Evolutionary conservation across 2,329 filamentous ascomycete species (phyloP).

Genomic region (Aspergillus terreus): DNA sequence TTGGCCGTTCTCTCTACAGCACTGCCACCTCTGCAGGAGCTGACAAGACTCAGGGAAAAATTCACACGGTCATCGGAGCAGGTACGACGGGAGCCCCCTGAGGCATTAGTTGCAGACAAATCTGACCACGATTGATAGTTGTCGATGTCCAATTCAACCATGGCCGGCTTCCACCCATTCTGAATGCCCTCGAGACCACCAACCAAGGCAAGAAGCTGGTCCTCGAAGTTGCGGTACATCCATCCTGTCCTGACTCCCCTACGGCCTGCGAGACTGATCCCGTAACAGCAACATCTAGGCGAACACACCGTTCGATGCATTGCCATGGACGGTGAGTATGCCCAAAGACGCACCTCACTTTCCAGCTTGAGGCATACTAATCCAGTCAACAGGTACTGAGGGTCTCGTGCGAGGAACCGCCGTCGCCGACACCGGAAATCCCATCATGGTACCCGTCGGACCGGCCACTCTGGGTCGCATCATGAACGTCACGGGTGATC

Average conservation of each 20-base stretch:
- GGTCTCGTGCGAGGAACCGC: constrained; percentile 92
- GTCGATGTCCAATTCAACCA: constrained; percentile 81
- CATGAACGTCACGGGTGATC: constrained; percentile 99
- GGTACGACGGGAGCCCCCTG: too few relatives aligned
- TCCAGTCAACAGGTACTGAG: constrained; percentile 74
- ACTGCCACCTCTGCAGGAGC: too few relatives aligned
- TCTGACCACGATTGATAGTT: too few relatives aligned
- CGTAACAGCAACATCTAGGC: constrained; percentile 89
- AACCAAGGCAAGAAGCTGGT: constrained; percentile 94
- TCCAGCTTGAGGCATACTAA: neutral
- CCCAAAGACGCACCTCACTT: neutral
- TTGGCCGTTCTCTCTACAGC: too few relatives aligned
- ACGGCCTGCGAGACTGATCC: constrained; percentile 18
- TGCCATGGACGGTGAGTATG: constrained; percentile 93
- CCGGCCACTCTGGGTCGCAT: constrained; percentile 93
- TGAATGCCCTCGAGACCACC: constrained; percentile 88
- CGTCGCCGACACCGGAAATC: constrained; percentile 82
- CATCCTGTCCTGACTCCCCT: constrained; percentile 13
- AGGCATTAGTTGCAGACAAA: too few relatives aligned
- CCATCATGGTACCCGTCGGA: constrained; percentile 96
- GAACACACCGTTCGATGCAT: constrained; percentile 99
- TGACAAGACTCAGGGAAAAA: too few relatives aligned
- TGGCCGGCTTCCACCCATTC: constrained; percentile 90
- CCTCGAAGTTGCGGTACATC: constrained; percentile 88
- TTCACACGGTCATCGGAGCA: too few relatives aligned